phyloP scores from a whole-genome alignment of 202 grass and related monocot genomes.

The Tripidium arundinaceum region DNA sequence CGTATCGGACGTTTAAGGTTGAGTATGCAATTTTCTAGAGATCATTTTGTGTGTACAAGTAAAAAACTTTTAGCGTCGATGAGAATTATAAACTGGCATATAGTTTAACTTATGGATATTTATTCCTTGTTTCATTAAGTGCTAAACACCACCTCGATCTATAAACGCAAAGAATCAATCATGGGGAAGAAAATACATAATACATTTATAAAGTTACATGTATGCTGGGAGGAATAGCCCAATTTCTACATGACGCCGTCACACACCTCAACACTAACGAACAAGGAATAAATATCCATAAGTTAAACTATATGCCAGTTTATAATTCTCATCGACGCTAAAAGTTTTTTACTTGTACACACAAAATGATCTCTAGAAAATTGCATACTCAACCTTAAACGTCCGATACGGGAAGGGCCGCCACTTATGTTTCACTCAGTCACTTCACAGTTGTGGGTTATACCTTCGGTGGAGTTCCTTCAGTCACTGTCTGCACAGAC shows the following conservation, averaged over 20 bases:
- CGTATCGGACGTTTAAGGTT: not conserved
- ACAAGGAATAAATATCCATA: conserved; percentile 38
- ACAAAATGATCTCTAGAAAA: conserved; percentile 33
- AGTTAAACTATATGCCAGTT: conserved; percentile 12
- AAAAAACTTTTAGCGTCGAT: conserved; percentile 1
- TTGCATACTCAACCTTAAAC: conserved; percentile 9
- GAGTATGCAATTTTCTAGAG: conserved; percentile 29
- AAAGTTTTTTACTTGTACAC: conserved; percentile 27
- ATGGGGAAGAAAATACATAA: not conserved
- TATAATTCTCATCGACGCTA: conserved; percentile 22
- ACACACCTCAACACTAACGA: conserved; percentile 30
- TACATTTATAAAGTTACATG: conserved; percentile 43
- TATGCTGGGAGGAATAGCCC: conserved; percentile 9
- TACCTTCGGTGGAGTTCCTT: not conserved
- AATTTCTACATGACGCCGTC: not conserved
- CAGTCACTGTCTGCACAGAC: not conserved
- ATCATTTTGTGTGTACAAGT: conserved; percentile 35
- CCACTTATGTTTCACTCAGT: not conserved
- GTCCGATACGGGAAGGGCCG: not conserved
- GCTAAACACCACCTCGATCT: not conserved
- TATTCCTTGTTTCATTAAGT: conserved; percentile 15
- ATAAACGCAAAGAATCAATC: not conserved
- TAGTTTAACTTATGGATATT: conserved; percentile 34
- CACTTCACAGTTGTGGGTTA: not conserved
- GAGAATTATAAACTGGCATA: conserved; percentile 22